A percentile compares a stretch with the other conserved stretches of the same genome.
phyloP scores from a whole-genome alignment of 768 basidiomycete genomes.

The Termitomyces sp. region DNA sequence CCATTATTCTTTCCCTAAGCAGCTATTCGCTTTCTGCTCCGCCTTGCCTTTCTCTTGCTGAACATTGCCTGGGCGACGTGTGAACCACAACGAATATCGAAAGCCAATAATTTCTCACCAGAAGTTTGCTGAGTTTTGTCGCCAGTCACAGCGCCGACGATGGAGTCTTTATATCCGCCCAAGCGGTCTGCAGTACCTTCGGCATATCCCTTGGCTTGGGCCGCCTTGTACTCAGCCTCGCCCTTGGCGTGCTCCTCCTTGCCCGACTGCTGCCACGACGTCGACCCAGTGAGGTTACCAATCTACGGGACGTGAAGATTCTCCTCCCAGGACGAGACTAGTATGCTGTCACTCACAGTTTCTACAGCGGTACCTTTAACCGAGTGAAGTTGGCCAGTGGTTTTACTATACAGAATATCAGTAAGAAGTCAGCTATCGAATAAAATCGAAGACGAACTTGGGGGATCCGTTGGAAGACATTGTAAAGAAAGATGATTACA shows the following conservation, averaged over 20 bases:
- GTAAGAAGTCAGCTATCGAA: neutral
- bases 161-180: constrained; percentile 38
- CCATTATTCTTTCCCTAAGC: no score
- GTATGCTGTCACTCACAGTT: constrained; percentile 2
- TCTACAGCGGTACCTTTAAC: constrained; percentile 31
- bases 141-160: constrained; percentile 47
- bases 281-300: constrained; percentile 42
- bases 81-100: constrained; percentile 5
- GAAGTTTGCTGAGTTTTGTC: constrained; percentile 37
- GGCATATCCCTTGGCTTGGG: constrained; percentile 42
- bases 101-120: constrained; percentile 22
- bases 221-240: constrained; percentile 44
- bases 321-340: no score
- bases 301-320: constrained; percentile 12
- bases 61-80: constrained; percentile 37
- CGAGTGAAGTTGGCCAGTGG: constrained; percentile 37
- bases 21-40: constrained; percentile 18
- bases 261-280: constrained; percentile 41
- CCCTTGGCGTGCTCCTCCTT: constrained; percentile 47
- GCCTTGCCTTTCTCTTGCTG: constrained; percentile 24
- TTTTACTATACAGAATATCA: constrained; percentile 24
- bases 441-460: constrained; percentile 8
- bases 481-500: neutral
- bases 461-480: constrained; percentile 17
- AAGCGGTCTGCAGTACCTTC: constrained; percentile 42